phyloP scores from a whole-genome alignment of 768 basidiomycete species.

The Lactarius sp. region DNA sequence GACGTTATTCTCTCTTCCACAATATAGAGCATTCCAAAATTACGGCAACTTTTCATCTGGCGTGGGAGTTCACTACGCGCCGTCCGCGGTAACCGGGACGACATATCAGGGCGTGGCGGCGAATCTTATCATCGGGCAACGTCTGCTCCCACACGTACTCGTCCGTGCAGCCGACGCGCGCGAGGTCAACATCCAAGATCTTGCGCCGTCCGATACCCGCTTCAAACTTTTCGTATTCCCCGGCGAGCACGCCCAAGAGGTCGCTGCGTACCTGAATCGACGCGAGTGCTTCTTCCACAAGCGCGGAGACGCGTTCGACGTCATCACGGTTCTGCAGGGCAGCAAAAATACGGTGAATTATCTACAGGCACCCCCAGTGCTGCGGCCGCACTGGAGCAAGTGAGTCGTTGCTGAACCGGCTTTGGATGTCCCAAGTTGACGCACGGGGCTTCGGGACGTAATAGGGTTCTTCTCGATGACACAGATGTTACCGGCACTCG shows the following conservation, averaged over 20 bases:
- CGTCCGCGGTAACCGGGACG: constrained; percentile 37
- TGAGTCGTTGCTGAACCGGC: constrained; percentile 24
- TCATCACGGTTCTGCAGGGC: constrained; percentile 30
- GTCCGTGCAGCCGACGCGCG: constrained; percentile 44
- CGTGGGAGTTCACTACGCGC: constrained; percentile 45
- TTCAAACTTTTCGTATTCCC: constrained; percentile 47
- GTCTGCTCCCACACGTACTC: constrained; percentile 44
- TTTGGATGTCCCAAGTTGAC: too few species aligned
- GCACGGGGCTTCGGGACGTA: too few species aligned
- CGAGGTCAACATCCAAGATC: constrained; percentile 47
- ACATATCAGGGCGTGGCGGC: constrained; percentile 36
- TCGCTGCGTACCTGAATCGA: constrained; percentile 31
- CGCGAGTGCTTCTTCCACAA: constrained; percentile 30
- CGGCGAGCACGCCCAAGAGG: constrained; percentile 29
- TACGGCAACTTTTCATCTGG: constrained; percentile 46
- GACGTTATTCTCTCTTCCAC: neutral
- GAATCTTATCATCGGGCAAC: constrained; percentile 45
- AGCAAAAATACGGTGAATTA: constrained; percentile 35
- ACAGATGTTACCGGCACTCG: constrained; percentile 38
- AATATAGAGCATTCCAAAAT: constrained; percentile 39
- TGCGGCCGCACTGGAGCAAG: constrained; percentile 43
- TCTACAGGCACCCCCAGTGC: constrained; percentile 31
- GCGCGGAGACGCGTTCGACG: constrained; percentile 30
- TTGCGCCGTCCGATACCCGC: constrained; percentile 43
- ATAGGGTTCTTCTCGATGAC: constrained; percentile 59